phyloP scores from a whole-genome alignment of 2,329 filamentous ascomycete genomes.

The Cryphonectria radicalis region DNA sequence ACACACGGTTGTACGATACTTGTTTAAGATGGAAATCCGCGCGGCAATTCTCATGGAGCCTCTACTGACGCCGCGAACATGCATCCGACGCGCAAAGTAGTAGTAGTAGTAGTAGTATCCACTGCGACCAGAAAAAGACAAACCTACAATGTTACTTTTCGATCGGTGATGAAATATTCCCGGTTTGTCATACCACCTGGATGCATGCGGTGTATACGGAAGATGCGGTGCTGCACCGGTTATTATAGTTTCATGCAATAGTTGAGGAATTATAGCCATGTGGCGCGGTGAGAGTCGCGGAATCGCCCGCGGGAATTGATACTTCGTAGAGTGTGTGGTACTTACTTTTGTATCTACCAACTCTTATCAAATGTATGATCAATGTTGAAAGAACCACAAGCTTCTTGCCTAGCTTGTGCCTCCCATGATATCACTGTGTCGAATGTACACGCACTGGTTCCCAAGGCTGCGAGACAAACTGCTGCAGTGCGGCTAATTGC shows the following conservation, averaged over 20 bases:
- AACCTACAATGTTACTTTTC: neutral
- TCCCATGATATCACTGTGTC: neutral
- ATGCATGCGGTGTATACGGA: neutral
- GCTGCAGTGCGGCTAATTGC: neutral
- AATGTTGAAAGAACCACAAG: too few relatives aligned
- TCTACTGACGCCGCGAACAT: neutral
- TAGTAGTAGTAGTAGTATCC: neutral
- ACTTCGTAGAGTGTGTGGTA: neutral
- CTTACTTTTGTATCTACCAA: too few relatives aligned
- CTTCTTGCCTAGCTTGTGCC: too few relatives aligned
- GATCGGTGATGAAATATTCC: neutral
- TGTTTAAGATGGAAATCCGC: neutral
- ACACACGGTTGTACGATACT: neutral
- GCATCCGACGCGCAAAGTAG: neutral
- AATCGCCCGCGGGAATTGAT: neutral
- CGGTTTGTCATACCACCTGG: neutral
- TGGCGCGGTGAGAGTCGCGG: too few relatives aligned
- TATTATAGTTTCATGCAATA: neutral
- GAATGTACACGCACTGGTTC: neutral
- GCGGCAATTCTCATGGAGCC: neutral
- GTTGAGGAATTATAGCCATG: neutral
- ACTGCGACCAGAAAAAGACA: neutral
- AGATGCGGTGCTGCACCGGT: too few relatives aligned
- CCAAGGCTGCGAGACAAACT: neutral
- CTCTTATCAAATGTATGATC: too few relatives aligned